These are phyloP conservation scores for Boletus holoroseus DNA, from an alignment of 1,284 basidiomycete genomes.

Conservation along the genomic window DNA sequence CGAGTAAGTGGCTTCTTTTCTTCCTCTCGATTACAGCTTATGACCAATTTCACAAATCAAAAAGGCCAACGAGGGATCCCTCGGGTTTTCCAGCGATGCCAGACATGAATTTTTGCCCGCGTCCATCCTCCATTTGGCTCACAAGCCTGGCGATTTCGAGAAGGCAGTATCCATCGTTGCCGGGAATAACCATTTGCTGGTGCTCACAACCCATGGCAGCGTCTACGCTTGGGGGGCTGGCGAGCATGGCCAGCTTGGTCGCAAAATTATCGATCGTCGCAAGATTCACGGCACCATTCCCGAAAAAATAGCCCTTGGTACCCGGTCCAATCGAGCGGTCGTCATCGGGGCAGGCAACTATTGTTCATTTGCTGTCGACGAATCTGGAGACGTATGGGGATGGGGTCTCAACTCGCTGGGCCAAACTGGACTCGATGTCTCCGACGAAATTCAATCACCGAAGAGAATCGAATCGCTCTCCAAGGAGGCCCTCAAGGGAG, in stretches of 20 bases:
- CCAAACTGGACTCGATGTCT: conserved; percentile 55
- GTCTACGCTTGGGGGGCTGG: conserved; percentile 87
- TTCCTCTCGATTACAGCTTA: conserved; percentile 5
- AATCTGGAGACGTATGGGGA: conserved; percentile 76
- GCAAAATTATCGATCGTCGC: conserved; percentile 77
- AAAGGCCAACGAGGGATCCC: conserved; percentile 73
- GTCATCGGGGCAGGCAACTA: conserved; percentile 76
- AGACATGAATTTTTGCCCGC: conserved; percentile 67
- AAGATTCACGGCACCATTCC: conserved; percentile 82
- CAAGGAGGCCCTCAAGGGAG: conserved; percentile 62
- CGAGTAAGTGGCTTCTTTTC: conserved; percentile 51
- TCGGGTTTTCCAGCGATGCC: conserved; percentile 74
- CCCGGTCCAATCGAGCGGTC: conserved; percentile 62
- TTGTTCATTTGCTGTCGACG: conserved; percentile 87
- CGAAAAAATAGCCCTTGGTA: conserved; percentile 73
- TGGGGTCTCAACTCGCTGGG: conserved; percentile 87
- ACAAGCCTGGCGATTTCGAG: conserved; percentile 59
- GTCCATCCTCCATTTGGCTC: conserved; percentile 60
- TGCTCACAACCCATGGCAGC: conserved; percentile 78
- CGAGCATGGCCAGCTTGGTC: conserved; percentile 82
- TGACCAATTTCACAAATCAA: conserved; percentile 11
- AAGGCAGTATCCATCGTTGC: conserved; percentile 77
- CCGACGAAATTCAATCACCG: conserved; percentile 60
- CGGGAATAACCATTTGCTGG: conserved; percentile 83
- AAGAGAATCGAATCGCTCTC: conserved; percentile 62